Evolutionary conservation across 2,329 filamentous ascomycete species (phyloP).

Genomic region (Dactylellina sp.): DNA sequence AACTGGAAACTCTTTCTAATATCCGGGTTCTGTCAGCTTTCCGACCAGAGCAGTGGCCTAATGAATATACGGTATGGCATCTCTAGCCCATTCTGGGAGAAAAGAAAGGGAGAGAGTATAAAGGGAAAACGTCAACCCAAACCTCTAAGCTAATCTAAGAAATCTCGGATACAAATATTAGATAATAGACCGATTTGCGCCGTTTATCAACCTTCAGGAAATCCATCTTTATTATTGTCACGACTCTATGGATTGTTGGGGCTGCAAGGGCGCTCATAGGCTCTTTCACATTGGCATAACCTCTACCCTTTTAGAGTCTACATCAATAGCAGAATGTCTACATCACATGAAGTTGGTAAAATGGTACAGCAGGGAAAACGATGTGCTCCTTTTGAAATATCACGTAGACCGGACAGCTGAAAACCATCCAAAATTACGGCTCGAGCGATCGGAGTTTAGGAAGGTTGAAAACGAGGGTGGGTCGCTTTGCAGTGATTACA

Average conservation of each 20-base stretch:
- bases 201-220: conserved; percentile 14
- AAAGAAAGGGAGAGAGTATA: too few relatives aligned
- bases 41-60: conserved; percentile 9
- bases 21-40: conserved; percentile 2
- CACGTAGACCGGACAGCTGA: neutral
- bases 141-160: too few relatives aligned
- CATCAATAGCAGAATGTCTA: conserved; percentile 2
- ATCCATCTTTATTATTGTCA: conserved; percentile 17
- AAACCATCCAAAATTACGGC: neutral
- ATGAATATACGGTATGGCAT: neutral
- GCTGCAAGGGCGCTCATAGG: conserved; percentile 9
- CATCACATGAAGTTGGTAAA: conserved; percentile 7
- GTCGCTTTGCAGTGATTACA: conserved; percentile 8
- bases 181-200: conserved; percentile 21
- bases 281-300: conserved; percentile 18
- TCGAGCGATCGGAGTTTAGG: conserved; percentile 10
- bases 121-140: too few relatives aligned
- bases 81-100: too few relatives aligned
- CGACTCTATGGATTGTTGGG: conserved; percentile 8
- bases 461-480: neutral
- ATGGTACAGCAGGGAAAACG: conserved; percentile 22
- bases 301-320: conserved; percentile 5
- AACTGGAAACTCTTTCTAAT: conserved; percentile 10
- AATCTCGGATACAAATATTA: neutral
- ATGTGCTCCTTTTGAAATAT: conserved; percentile 17